A percentile compares a stretch with the other conserved stretches of the same genome.
These are phyloP conservation scores for Pichia paraexigua DNA, from an alignment of 805 yeast genomes.

Conservation along the genomic window DNA sequence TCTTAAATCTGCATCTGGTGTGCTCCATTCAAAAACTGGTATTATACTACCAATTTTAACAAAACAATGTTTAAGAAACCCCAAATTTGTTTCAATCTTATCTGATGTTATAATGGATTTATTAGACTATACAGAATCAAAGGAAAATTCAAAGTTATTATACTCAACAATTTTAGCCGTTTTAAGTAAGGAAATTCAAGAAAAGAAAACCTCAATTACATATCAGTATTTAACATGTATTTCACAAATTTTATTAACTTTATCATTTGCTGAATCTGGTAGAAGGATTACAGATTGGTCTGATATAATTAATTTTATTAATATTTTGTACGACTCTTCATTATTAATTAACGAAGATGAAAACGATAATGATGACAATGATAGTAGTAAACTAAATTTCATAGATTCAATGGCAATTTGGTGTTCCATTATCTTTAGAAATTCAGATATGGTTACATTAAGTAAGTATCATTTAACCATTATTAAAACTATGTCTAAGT, in stretches of 20 bases:
- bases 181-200: conserved; percentile 5
- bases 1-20: conserved; percentile 59
- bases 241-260: conserved; percentile 36
- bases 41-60: conserved; percentile 37
- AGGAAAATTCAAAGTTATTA: conserved; percentile 38
- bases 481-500: conserved; percentile 32
- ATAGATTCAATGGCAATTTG: conserved; percentile 34
- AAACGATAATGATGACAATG: conserved; percentile 10
- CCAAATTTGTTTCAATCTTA: conserved; percentile 35
- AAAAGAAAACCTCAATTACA: conserved; percentile 6
- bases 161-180: conserved; percentile 30
- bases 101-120: conserved; percentile 52
- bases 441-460: conserved; percentile 35
- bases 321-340: conserved; percentile 9
- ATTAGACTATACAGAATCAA: conserved; percentile 41
- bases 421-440: conserved; percentile 45
- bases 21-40: conserved; percentile 66
- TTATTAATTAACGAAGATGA: background rate
- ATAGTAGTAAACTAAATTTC: conserved; percentile 12
- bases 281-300: conserved; percentile 51
- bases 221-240: conserved; percentile 24
- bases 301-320: conserved; percentile 13
- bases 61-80: conserved; percentile 14
- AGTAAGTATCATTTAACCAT: conserved; percentile 39
- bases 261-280: conserved; percentile 66